Evolutionary conservation across 495 filamentous ascomycete species (phyloP), one percentile per base, ranked within the genome.

Genomic region (Hypoxylon fuscum): DNA sequence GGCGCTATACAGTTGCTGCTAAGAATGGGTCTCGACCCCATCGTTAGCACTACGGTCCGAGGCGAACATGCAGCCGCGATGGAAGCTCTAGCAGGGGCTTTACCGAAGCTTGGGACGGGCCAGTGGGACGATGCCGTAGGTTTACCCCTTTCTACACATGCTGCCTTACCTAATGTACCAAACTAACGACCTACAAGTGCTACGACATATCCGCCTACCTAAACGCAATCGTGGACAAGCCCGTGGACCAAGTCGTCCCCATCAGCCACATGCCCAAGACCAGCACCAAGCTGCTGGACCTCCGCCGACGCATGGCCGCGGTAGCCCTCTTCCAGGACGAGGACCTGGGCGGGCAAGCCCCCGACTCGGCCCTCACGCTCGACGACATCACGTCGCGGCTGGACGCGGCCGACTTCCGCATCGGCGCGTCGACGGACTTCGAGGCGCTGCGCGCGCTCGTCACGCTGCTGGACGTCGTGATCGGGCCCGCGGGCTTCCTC

Each of bases 231-330:
- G 71, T 86, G 35, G 71, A 71, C 15, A 78, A 85, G 34, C 61
- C 81, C 3, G 66, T 73, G 29, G 75, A 91, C 5, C 87, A 87
- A 40, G 77, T 84, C 42, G 80, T 82, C 23, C 73, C 90, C 2
- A 77, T 93, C 20, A 79, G 80, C 14, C 76, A 83, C 49, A 80
- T 92, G 23, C 76, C 88, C 4, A 79, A 81, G 12, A 78, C 75
- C 6, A 79, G 78, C 6, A 69, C 80, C 1, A 77, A 83, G 54
- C 76, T 87, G 17, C 80, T 87, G 42, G 77, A 87, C 23, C 76
- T 96, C 37, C 82, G 88, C 34, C 83, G 87, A 27, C 82, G 88
- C n/a, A 83, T 97, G 9, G 90, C 92, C 1, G 75, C 91, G 31
- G 79, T 86, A 15, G 93, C 88, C 66, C 75, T 92, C 57, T 87